Evolutionary conservation across 495 filamentous ascomycete species (phyloP).

Genomic region (Trichoderma reesei): DNA sequence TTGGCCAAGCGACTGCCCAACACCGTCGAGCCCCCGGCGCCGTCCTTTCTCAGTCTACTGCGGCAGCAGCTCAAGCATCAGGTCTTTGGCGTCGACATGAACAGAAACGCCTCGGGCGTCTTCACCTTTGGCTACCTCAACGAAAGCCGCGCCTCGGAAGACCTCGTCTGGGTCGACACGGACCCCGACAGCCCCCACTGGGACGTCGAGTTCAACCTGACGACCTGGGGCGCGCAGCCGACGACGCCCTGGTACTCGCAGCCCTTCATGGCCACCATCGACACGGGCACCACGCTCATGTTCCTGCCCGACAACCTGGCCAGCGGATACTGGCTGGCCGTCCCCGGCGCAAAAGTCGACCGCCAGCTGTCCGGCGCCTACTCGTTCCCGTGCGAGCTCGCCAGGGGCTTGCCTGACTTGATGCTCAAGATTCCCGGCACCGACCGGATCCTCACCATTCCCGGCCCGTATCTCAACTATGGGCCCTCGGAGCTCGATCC

Average conservation of each 20-base stretch:
- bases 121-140: slow-evolving; percentile 76
- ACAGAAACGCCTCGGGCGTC: slow-evolving; percentile 52
- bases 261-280: slow-evolving; percentile 31
- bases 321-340: slow-evolving; percentile 47
- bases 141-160: slow-evolving; percentile 37
- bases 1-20: slow-evolving; percentile 20
- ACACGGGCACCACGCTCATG: slow-evolving; percentile 61
- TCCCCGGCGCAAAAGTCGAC: slow-evolving; percentile 36
- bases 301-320: slow-evolving; percentile 45
- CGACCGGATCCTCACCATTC: slow-evolving; percentile 27
- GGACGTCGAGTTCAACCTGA: slow-evolving; percentile 44
- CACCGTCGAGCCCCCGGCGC: slow-evolving; percentile 42
- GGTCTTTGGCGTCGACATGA: slow-evolving; percentile 62
- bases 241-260: slow-evolving; percentile 27
- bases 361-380: neutral
- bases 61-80: slow-evolving; percentile 32
- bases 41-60: slow-evolving; percentile 61
- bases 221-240: slow-evolving; percentile 45
- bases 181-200: slow-evolving; percentile 57
- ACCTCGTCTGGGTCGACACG: slow-evolving; percentile 50
- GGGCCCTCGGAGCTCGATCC: slow-evolving; percentile 19
- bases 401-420: neutral
- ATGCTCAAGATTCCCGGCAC: neutral
- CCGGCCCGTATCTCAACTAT: slow-evolving; percentile 44
- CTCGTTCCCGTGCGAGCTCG: neutral